These are phyloP conservation scores for Globisporangium paddicum DNA, from an alignment of 352 stramenopile species.

Conservation along the genomic window DNA sequence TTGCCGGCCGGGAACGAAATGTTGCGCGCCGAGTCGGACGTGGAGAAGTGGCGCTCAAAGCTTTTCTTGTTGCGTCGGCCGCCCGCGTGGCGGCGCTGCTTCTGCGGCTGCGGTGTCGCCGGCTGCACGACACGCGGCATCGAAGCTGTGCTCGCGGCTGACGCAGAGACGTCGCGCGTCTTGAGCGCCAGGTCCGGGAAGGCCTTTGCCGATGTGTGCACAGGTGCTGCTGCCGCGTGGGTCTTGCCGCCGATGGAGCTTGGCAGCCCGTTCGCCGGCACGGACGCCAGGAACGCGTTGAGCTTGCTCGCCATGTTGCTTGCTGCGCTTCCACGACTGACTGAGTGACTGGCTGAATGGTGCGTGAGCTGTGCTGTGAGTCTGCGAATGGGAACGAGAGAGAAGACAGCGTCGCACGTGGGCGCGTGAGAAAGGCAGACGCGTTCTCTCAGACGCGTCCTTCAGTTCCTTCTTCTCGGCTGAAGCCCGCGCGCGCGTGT, in stretches of 20 bases:
- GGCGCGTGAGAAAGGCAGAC: no score
- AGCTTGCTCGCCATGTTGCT: slow-evolving; percentile 53
- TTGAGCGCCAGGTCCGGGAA: slow-evolving; percentile 31
- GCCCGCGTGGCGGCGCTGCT: slow-evolving; percentile 20
- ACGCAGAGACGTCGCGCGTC: background rate
- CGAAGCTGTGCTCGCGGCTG: background rate
- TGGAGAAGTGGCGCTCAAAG: slow-evolving; percentile 19
- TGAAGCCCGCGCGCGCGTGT: background rate
- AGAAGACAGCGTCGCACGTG: no score
- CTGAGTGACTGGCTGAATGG: background rate
- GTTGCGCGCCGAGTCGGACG: slow-evolving; percentile 18
- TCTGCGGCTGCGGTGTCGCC: slow-evolving; percentile 43
- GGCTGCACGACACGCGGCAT: slow-evolving; percentile 18
- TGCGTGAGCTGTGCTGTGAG: background rate
- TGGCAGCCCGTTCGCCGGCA: slow-evolving; percentile 52
- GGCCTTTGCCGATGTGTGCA: no score
- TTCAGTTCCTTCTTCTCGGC: no score
- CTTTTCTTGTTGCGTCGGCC: slow-evolving; percentile 18
- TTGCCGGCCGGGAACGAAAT: slow-evolving; percentile 18
- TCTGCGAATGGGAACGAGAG: background rate
- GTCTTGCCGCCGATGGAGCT: slow-evolving; percentile 19
- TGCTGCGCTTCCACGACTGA: background rate
- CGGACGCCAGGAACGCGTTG: slow-evolving; percentile 68
- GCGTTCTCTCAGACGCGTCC: no score
- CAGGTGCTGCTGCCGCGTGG: background rate